These are phyloP conservation scores for Leavenworthia alabamica DNA, from an alignment of 345 rosid species.

Conservation along the genomic window DNA sequence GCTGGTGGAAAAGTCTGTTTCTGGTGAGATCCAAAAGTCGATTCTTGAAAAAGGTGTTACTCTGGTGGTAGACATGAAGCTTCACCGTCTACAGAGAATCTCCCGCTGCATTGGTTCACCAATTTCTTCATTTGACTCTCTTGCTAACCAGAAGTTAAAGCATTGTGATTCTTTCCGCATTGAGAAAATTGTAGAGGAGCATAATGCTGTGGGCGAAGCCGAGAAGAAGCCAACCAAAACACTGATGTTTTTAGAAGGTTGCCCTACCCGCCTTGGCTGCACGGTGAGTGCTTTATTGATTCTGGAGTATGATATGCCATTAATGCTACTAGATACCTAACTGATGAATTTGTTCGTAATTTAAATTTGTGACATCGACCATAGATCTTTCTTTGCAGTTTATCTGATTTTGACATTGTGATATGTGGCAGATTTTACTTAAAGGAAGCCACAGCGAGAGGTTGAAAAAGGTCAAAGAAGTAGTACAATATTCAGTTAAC, in stretches of 20 bases:
- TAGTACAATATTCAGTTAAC: conserved; percentile 57
- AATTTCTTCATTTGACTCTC: conserved; percentile 48
- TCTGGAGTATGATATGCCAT: background rate
- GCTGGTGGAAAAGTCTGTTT: conserved; percentile 83
- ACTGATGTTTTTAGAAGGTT: conserved; percentile 88
- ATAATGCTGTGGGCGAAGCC: conserved; percentile 51
- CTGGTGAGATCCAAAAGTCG: conserved; percentile 74
- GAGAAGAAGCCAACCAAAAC: conserved; percentile 79
- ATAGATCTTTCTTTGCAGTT: conserved; percentile 6
- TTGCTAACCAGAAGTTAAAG: conserved; percentile 55
- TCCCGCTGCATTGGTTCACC: conserved; percentile 78
- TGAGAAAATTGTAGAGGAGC: conserved; percentile 80
- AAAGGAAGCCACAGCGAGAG: conserved; percentile 78
- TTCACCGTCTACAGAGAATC: conserved; percentile 76
- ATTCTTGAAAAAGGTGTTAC: conserved; percentile 69
- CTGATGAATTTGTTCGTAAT: background rate
- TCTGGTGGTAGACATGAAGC: conserved; percentile 82
- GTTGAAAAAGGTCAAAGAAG: conserved; percentile 77
- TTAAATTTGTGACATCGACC: background rate
- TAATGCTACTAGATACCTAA: background rate
- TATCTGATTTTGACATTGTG: conserved; percentile 19
- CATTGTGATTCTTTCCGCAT: conserved; percentile 76
- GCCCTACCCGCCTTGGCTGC: conserved; percentile 72
- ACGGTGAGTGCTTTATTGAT: conserved; percentile 55
- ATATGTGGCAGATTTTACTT: conserved; percentile 63